phyloP scores from a whole-genome alignment of 2,329 filamentous ascomycete genomes.

The Ophiostoma himal-ulmi region DNA sequence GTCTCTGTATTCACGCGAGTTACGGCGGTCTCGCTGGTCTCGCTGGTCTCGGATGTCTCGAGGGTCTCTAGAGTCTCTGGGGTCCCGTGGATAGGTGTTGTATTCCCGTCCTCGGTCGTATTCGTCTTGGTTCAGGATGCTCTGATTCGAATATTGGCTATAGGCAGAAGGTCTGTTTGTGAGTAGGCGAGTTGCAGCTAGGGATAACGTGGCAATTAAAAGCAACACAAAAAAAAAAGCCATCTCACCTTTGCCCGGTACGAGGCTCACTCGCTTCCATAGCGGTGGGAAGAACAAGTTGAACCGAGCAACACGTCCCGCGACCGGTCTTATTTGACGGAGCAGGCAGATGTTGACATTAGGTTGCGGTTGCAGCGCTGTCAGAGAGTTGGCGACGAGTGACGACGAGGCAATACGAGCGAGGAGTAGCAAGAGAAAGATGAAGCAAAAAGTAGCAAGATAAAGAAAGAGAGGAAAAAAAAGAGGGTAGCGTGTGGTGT shows the following conservation, averaged over 20 bases:
- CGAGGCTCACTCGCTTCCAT: slow-evolving; percentile 39
- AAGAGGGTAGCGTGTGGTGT: neutral
- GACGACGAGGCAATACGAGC: neutral
- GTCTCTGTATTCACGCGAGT: slow-evolving; percentile 6
- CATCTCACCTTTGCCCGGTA: slow-evolving; percentile 37
- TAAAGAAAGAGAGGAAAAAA: neutral
- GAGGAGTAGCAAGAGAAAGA: neutral
- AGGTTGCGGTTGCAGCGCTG: neutral
- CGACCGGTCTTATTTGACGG: slow-evolving; percentile 23
- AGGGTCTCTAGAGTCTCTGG: slow-evolving; percentile 18
- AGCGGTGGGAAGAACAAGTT: slow-evolving; percentile 29
- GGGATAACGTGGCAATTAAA: neutral
- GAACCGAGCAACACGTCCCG: slow-evolving; percentile 13
- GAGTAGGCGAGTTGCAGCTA: neutral
- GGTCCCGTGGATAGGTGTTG: slow-evolving; percentile 8
- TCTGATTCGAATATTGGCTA: slow-evolving; percentile 22
- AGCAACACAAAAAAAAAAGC: neutral
- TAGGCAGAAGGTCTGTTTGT: slow-evolving; percentile 28
- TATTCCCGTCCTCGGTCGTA: slow-evolving; percentile 17
- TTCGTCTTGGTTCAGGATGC: slow-evolving; percentile 12
- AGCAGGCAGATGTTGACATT: slow-evolving; percentile 14
- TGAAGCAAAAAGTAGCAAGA: neutral
- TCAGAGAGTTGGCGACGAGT: neutral
- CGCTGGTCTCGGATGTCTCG: slow-evolving; percentile 30
- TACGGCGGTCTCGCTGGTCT: slow-evolving; percentile 25